Conservation (phyloP, 192 early-diverging fungal species). For the Coemansia sp. region DNA sequence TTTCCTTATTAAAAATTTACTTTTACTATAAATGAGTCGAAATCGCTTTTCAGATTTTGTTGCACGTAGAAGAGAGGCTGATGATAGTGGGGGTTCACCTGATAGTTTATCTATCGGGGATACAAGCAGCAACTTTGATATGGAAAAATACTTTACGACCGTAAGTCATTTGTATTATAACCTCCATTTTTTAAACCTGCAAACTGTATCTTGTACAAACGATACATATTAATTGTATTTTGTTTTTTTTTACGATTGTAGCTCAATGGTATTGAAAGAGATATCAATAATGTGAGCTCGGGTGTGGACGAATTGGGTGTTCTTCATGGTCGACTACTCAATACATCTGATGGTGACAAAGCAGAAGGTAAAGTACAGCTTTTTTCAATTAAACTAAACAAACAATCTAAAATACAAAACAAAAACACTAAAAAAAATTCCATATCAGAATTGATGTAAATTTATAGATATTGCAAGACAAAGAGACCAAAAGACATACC, state of each 20-base stretch:
- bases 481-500: conserved; percentile 36
- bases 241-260: conserved; percentile 9
- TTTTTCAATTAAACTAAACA: neutral
- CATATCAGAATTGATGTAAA: too few relatives aligned
- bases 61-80: conserved; percentile 12
- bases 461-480: conserved; percentile 38
- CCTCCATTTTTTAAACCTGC: neutral
- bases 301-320: conserved; percentile 33
- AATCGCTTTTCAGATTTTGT: conserved; percentile 27
- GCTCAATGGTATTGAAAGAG: conserved; percentile 36
- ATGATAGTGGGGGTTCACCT: conserved; percentile 8
- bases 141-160: conserved; percentile 41
- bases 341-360: conserved; percentile 38
- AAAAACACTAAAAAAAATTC: too few relatives aligned
- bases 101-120: conserved; percentile 10
- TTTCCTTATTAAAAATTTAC: neutral
- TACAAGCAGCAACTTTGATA: conserved; percentile 16
- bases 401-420: too few relatives aligned
- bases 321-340: conserved; percentile 34
- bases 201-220: neutral
- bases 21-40: conserved; percentile 13
- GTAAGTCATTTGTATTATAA: conserved; percentile 6
- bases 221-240: neutral
- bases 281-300: conserved; percentile 21
- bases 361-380: conserved; percentile 30